Evolutionary conservation across 2,329 filamentous ascomycete species (phyloP), one percentile per base, ranked within the genome.

Genomic region (Fusarium sacchari): DNA sequence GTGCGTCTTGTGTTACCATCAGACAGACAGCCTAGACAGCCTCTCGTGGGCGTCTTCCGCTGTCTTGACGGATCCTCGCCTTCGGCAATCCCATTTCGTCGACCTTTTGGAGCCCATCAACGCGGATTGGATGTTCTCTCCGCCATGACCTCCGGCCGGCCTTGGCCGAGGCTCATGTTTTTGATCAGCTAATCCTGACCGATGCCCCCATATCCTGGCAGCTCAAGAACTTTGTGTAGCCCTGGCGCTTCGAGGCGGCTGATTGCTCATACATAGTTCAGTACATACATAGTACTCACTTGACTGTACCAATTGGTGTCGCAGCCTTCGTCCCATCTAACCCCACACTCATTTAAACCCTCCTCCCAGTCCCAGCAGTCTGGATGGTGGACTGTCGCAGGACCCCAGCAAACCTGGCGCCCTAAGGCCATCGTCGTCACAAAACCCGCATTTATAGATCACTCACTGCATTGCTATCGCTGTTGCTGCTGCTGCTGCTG

Each of bases 261-360:
- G 75, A 76, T 74, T 65, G 61, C 66, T 71, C 57, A 72, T 77
- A 56, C 66, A 60, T 71, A 59, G 73, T 76, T n/a, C n/a, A n/a
- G n/a, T n/a, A n/a, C n/a, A n/a, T n/a, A n/a, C n/a, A 58, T 26
- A 30, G 44, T 22, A 30, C 44, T 32, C 32, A 32, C 32, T 30
- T 22, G 24, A 28, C 20, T 28, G 44, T 75, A 58, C 67, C 67
- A 72, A 72, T 75, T 58, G 71, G 70, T 56, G 60, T 67, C 52
- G 52, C 67, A 74, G 69, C 63, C 69, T 75, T 77, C 71, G 52
- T 78, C 75, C 70, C 69, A 70, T 72, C 69, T 70, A 64, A 72
- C 76, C 76, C 76, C 76, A 78, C 76, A 78, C 72, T 73, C 63
- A 64, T 73, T 73, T 75, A 72, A 76, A 61, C 73, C 61, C 71